These are phyloP conservation scores for Melanopsichium pennsylvanicum DNA, from an alignment of 1,284 basidiomycete genomes.

Conservation along the genomic window DNA sequence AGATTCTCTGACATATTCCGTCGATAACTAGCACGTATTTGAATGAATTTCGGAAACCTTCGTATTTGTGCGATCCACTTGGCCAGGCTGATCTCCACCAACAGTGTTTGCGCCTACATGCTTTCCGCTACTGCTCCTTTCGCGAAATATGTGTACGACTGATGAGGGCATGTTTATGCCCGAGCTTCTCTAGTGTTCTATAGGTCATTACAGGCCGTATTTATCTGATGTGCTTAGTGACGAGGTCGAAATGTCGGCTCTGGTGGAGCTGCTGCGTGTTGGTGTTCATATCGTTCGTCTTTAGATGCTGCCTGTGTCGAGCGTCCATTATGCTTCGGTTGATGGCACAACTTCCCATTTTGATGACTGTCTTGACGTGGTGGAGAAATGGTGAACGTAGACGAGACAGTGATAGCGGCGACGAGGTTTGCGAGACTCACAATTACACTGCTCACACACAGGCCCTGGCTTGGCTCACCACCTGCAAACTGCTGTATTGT, in stretches of 20 bases:
- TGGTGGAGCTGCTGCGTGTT: constrained; percentile 1
- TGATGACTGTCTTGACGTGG: constrained; percentile 46
- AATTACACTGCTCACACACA: constrained; percentile 2
- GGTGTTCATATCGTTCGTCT: constrained; percentile 1
- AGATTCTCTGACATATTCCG: too few species aligned
- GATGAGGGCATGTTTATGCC: too few species aligned
- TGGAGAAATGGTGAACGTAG: constrained; percentile 40
- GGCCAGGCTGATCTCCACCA: too few species aligned
- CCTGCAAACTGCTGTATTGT: too few species aligned
- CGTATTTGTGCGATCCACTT: too few species aligned
- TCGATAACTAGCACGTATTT: too few species aligned
- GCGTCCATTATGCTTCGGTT: not conserved
- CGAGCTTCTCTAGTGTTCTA: too few species aligned
- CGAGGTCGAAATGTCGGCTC: not conserved
- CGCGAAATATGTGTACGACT: too few species aligned
- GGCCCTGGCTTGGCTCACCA: not conserved
- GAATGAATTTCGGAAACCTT: too few species aligned
- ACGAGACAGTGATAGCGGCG: constrained; percentile 34
- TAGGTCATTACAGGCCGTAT: too few species aligned
- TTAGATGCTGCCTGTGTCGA: constrained; percentile 24
- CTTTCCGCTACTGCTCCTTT: too few species aligned
- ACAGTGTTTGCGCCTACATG: too few species aligned
- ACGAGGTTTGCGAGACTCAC: constrained; percentile 15
- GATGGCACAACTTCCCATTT: constrained; percentile 47
- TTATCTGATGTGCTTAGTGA: not conserved